Evolutionary conservation across 2,329 filamentous ascomycete genomes (phyloP), one percentile per base, ranked within the genome.

Genomic region (Bipolaris bicolor): DNA sequence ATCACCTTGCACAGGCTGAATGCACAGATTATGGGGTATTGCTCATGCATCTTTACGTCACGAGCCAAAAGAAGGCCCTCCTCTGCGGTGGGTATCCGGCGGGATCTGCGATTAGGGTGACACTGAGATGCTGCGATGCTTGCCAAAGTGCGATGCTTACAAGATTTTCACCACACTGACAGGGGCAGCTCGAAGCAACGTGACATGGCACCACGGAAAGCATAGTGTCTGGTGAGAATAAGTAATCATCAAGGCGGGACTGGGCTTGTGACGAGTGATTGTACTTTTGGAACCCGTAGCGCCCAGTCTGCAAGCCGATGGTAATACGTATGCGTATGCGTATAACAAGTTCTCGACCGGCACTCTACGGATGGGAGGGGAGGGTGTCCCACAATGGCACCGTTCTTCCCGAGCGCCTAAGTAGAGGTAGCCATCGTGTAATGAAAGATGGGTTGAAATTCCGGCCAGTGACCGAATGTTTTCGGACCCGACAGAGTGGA

Each of bases 91-190:
- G 18, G 41, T 22, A 50, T 29, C 41, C 54, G 44, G 43, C 43
- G 20, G 40, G 49, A 57, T 57, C 49, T 41, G 44, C 54, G 44
- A 49, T 57, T 16, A 47, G 20, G 36, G 49, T 33, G 36, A 52
- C 54, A 46, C 52, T 57, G 16, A 24, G 20, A 57, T 52, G 54
- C 49, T 53, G 49, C 40, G 43, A 51, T 24, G 13, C 34, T 37
- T 37, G 13, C 34, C 34, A 37, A 33, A 45, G 37, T 34, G 41
- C 36, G 36, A 45, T 36, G 33, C 41, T 37, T 15, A 40, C 40
- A 31, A 37, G n/a, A 9, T 44, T 26, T 22, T 43, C 41, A 36
- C 11, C 52, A 57, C 20, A 37, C 29, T 36, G 43, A 34, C 45
- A 49, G 34, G 44, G n/a, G 22, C 52, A 39, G 43, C 34, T 40